Evolutionary conservation across 106 monocot species (phyloP).

Genomic region (Platanthera guangdongensis): DNA sequence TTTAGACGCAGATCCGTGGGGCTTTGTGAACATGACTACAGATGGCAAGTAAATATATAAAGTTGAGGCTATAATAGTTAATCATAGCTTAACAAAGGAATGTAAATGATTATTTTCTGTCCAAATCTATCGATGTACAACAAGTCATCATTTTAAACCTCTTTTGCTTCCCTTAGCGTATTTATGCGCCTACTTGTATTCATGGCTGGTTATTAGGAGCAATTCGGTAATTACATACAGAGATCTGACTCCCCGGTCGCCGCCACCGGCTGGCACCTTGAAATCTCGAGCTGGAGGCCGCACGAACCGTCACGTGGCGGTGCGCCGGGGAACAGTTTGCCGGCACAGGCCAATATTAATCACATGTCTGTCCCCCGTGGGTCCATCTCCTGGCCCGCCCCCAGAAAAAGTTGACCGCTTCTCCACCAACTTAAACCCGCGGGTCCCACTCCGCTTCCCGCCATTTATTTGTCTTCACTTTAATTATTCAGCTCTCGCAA

Average conservation of each 20-base stretch:
- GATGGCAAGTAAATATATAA: too few species aligned
- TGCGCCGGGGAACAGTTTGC: background rate
- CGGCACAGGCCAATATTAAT: conserved; percentile 3
- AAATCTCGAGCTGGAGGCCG: background rate
- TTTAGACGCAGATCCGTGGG: too few species aligned
- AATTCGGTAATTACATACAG: background rate
- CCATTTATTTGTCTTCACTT: background rate
- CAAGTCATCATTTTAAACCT: too few species aligned
- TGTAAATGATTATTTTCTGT: too few species aligned
- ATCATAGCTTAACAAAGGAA: too few species aligned
- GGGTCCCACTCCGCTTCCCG: background rate
- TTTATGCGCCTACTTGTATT: background rate
- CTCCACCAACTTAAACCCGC: background rate
- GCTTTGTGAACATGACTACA: too few species aligned
- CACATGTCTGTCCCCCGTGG: conserved; percentile 5
- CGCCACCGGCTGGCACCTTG: background rate
- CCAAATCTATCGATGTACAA: too few species aligned
- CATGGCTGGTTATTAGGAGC: background rate
- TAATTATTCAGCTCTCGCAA: background rate
- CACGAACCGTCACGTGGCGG: background rate
- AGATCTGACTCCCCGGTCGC: background rate
- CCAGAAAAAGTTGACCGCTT: conserved; percentile 2
- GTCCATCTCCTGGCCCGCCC: background rate
- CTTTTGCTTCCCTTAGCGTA: background rate
- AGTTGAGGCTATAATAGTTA: too few species aligned